Evolutionary conservation across 2,329 filamentous ascomycete genomes (phyloP), one percentile per base, ranked within the genome.

Genomic region (Colletotrichum lini): DNA sequence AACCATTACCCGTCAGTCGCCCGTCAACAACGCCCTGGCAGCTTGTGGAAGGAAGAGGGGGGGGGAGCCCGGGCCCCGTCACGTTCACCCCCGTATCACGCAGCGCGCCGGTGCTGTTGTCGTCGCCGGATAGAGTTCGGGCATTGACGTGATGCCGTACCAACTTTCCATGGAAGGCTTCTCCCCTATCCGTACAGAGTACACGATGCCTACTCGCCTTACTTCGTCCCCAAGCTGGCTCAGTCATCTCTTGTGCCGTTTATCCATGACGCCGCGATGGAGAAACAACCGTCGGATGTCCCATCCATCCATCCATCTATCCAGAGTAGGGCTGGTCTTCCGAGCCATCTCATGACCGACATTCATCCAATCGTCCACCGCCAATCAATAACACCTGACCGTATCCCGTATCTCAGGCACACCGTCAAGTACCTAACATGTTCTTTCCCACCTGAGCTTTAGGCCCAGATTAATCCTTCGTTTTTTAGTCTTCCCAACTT

Each of bases 91-190:
- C 40, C 26, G 58, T 49, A 18, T 60, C 54, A 21, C 67, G 42
- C 35, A 56, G 35, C 9, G 35, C 35, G 30, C 8, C 8, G 35
- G 35, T 38, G 35, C 35, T 38, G 35, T 38, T 38, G 35, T 38
- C 35, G 26, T 53, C 10, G 52, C n/a, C 26, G 2, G 40, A 45
- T 66, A 69, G 58, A 72, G 58, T 72, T 72, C 21, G 35, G 47
- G 58, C 69, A 64, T 64, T 72, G 69, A 72, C 65, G 59, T 63
- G 68, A 68, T 71, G 21, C 13, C 56, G 52, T 47, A 30, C 35
- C n/a, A 30, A 42, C 15, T 38, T 10, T 38, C 35, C 8, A 21
- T 40, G 21, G 45, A 38, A 21, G 30, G 45, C 23, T 18, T 45
- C 45, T n/a, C 16, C 42, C 42, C 64, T 18, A 47, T 21, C 52